Evolutionary conservation across 306 rosid species (phyloP).

Genomic region (apple (Malus domestica)): DNA sequence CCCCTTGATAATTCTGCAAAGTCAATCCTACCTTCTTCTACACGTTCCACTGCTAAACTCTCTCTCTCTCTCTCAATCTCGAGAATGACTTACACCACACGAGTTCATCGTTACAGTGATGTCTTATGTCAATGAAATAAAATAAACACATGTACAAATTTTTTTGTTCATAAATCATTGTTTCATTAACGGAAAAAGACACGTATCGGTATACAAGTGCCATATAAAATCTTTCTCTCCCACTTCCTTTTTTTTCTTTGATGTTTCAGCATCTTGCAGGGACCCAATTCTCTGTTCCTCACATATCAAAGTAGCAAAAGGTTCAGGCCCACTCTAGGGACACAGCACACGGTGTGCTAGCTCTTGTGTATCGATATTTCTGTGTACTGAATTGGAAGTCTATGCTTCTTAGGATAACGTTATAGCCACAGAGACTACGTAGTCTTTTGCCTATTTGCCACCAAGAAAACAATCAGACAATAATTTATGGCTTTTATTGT

Average conservation of each 20-base stretch:
- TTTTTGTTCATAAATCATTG: too few relatives aligned
- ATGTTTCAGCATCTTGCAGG: constrained; percentile 35
- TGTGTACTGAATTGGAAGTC: neutral
- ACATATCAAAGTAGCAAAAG: constrained; percentile 26
- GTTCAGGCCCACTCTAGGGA: constrained; percentile 38
- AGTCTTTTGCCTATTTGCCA: neutral
- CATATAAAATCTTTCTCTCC: neutral
- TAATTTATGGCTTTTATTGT: constrained; percentile 30
- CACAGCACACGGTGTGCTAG: constrained; percentile 27
- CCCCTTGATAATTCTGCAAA: neutral
- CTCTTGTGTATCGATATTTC: neutral
- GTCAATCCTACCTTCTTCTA: neutral
- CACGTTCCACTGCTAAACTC: constrained; percentile 11
- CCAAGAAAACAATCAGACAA: constrained; percentile 14
- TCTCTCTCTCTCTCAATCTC: neutral
- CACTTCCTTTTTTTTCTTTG: constrained; percentile 4
- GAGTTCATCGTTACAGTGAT: too few relatives aligned
- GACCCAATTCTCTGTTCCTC: constrained; percentile 35
- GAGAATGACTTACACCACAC: too few relatives aligned
- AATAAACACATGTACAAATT: too few relatives aligned
- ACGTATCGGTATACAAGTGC: neutral
- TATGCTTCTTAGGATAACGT: neutral
- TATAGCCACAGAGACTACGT: neutral
- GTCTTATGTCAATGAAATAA: too few relatives aligned
- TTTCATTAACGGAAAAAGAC: rapidly evolving